These are phyloP conservation scores for Platanthera guangdongensis DNA, from an alignment of 106 monocot species.

Conservation along the genomic window DNA sequence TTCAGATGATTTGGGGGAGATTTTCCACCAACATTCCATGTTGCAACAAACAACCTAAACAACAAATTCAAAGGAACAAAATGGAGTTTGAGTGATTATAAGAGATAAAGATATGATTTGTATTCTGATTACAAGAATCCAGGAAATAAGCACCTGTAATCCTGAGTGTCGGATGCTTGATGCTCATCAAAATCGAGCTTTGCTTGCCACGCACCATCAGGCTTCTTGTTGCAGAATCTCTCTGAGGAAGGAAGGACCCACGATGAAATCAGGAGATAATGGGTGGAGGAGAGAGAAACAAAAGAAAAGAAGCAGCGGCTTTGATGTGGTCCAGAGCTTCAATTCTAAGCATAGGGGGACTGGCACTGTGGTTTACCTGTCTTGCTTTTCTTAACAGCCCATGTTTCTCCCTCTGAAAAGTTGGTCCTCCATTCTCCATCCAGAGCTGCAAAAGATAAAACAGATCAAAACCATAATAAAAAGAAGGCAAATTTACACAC, in stretches of 20 bases:
- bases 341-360: not conserved
- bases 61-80: not conserved
- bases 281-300: constrained; percentile 17
- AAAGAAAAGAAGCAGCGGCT: constrained; percentile 19
- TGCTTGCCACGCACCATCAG: constrained; percentile 33
- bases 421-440: constrained; percentile 52
- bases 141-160: constrained; percentile 44
- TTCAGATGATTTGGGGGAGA: constrained; percentile 60
- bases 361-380: constrained; percentile 37
- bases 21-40: constrained; percentile 84
- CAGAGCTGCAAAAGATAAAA: constrained; percentile 29
- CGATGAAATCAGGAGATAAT: constrained; percentile 1
- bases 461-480: constrained; percentile 6
- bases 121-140: not conserved
- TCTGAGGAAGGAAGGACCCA: constrained; percentile 21
- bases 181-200: constrained; percentile 47
- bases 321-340: constrained; percentile 23
- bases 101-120: not conserved
- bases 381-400: constrained; percentile 76
- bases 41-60: constrained; percentile 54
- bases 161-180: constrained; percentile 55
- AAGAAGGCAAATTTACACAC: not conserved
- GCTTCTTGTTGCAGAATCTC: constrained; percentile 32
- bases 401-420: constrained; percentile 64
- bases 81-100: not conserved